Evolutionary conservation across 2,329 filamentous ascomycete genomes (phyloP), one percentile per base, ranked within the genome.

Genomic region (Coccinonectria pachysandricola): DNA sequence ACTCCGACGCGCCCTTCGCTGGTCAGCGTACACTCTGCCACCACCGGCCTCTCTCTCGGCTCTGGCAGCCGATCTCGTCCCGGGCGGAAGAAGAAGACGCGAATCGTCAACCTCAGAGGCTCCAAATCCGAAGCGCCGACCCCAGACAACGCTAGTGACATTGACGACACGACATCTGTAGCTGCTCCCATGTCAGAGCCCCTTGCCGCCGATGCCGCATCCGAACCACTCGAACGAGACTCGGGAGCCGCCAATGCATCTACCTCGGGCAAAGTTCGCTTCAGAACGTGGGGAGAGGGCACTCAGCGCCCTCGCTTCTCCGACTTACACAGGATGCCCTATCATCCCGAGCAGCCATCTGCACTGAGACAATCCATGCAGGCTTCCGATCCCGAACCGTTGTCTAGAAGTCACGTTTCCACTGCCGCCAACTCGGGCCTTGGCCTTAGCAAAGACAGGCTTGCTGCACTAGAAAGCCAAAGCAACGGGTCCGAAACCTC

Each of bases 21-120:
- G 13, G 59, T 68, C 2, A 80, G 67, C 49, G 52, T 76, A 32
- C 64, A 68, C 34, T 77, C 79, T 0, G 65, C 70, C 19, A 64
- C 68, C 2, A 68, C 68, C 5, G 75, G 76, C 2, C 54, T 81
- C n/a, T 68, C 70, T 9, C 61, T 84, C 7, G 75, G 76, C 12
- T 63, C 71, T 4, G 67, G 66, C 27, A 62, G 71, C 24, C 71
- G 80, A 38, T 60, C 75, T 4, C 68, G 74, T 35, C 64, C 67
- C 12, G 66, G 72, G 17, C 72, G 81, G 28, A 88, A 83, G 59
- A 82, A 83, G 64, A 92, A 88, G 68, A 84, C 74, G 32, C 68
- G 84, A 12, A 77, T 92, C 9, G 81, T 92, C 34, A 85, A 92
- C 46, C 62, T 92, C 9, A 70, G 84, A n/a, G 74, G 68, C 35